phyloP scores from a whole-genome alignment of 2,329 filamentous ascomycete species.

The Dichotomopilus funicola region DNA sequence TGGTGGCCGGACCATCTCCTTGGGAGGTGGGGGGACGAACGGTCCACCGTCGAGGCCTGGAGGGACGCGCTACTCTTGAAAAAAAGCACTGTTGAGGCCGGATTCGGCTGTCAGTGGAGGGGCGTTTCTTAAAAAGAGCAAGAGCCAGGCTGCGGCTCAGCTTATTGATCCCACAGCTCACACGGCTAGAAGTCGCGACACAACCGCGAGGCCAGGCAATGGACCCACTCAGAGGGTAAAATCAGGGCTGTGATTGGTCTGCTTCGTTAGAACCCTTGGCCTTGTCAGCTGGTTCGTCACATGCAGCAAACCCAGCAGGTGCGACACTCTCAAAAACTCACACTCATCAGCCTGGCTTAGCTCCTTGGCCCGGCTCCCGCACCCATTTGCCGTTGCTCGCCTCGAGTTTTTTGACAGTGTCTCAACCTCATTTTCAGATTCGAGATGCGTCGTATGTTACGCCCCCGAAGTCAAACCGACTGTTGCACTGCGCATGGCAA shows the following conservation, averaged over 20 bases:
- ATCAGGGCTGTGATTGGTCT: too few relatives aligned
- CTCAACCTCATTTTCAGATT: too few relatives aligned
- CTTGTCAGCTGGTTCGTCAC: not conserved
- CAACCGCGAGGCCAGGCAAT: too few relatives aligned
- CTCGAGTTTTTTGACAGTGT: too few relatives aligned
- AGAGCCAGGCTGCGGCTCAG: not conserved
- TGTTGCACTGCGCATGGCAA: not conserved
- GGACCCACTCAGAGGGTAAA: too few relatives aligned
- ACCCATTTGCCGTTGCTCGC: too few relatives aligned
- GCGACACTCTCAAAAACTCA: not conserved
- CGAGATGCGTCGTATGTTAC: not conserved
- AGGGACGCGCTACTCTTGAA: not conserved
- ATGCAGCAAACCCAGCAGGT: not conserved
- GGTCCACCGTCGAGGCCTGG: not conserved
- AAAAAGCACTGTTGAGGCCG: conserved; percentile 5
- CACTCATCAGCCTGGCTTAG: too few relatives aligned
- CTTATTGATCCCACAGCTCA: not conserved
- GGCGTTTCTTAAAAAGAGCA: not conserved
- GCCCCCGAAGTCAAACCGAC: not conserved
- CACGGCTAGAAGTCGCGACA: not conserved
- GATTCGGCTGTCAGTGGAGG: not conserved
- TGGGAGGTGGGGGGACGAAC: not conserved
- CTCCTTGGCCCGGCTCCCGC: too few relatives aligned
- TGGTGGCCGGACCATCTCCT: not conserved
- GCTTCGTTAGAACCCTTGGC: not conserved